Evolutionary conservation across 441 rosid species (phyloP).

Genomic region (Arabidopsis hybrid): DNA sequence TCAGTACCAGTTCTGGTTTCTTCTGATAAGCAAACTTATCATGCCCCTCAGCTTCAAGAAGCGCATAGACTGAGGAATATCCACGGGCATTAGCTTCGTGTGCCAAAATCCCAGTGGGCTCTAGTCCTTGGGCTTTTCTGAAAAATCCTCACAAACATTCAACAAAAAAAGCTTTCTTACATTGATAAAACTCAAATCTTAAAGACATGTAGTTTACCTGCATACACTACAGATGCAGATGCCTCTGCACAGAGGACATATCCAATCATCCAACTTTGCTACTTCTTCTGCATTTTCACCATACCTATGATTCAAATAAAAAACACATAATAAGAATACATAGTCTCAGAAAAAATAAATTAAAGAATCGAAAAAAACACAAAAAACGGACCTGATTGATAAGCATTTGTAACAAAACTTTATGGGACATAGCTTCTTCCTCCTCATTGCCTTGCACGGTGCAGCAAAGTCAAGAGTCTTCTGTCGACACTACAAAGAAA

Average conservation of each 20-base stretch:
- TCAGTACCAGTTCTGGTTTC: conserved; percentile 30
- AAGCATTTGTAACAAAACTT: too few species aligned
- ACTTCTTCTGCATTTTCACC: too few species aligned
- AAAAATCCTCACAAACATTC: conserved; percentile 7
- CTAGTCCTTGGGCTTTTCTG: conserved; percentile 79
- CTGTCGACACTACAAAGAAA: too few species aligned
- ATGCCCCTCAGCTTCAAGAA: conserved; percentile 58
- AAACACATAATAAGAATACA: too few species aligned
- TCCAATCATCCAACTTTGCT: too few species aligned
- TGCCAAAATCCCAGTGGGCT: conserved; percentile 67
- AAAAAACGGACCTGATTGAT: too few species aligned
- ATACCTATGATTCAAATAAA: too few species aligned
- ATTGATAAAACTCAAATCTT: not conserved
- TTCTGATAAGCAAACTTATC: conserved; percentile 45
- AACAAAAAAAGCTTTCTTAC: not conserved
- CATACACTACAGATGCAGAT: conserved; percentile 88
- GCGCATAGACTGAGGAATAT: conserved; percentile 62
- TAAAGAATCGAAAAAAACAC: too few species aligned
- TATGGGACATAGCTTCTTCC: too few species aligned
- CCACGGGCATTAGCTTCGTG: not conserved
- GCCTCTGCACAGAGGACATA: conserved; percentile 82
- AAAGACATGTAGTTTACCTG: conserved; percentile 52
- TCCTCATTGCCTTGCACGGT: too few species aligned
- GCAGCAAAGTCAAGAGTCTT: too few species aligned
- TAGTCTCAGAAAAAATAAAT: too few species aligned